phyloP scores from a whole-genome alignment of 164 flowering plant species.

The Houttuynia cordata region DNA sequence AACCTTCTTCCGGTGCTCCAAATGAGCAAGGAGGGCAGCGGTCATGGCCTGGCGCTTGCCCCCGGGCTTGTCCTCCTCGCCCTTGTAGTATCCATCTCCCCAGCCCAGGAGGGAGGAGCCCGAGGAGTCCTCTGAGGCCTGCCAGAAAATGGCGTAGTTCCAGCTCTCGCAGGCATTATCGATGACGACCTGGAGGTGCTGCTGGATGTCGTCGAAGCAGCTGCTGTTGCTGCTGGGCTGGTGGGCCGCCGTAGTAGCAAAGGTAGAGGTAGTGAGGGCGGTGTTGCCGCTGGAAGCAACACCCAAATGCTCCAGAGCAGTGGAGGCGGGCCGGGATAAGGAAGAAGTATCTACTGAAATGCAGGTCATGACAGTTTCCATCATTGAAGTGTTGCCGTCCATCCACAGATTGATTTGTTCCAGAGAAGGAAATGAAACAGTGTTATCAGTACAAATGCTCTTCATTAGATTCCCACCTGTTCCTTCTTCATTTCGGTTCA shows the following conservation, averaged over 20 bases:
- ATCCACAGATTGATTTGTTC: constrained; percentile 71
- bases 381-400: constrained; percentile 62
- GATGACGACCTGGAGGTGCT: constrained; percentile 62
- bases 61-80: constrained; percentile 38
- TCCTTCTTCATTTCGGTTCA: no score
- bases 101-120: constrained; percentile 49
- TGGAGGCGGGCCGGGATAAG: constrained; percentile 31
- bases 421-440: no score
- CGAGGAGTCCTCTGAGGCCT: constrained; percentile 37
- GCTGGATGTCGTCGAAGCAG: constrained; percentile 50
- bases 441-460: no score
- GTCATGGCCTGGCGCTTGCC: constrained; percentile 8
- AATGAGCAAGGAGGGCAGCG: constrained; percentile 35
- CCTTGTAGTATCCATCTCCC: constrained; percentile 93
- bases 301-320: constrained; percentile 4
- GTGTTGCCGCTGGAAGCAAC: background rate
- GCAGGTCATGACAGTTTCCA: constrained; percentile 69
- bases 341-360: no score
- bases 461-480: no score
- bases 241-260: constrained; percentile 1
- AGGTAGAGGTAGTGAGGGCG: no score
- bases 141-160: constrained; percentile 98
- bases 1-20: constrained; percentile 65
- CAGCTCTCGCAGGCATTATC: constrained; percentile 64
- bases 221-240: constrained; percentile 6